These are phyloP conservation scores for Periglandula ipomoeae DNA, from an alignment of 2,329 filamentous ascomycete species.

Conservation along the genomic window DNA sequence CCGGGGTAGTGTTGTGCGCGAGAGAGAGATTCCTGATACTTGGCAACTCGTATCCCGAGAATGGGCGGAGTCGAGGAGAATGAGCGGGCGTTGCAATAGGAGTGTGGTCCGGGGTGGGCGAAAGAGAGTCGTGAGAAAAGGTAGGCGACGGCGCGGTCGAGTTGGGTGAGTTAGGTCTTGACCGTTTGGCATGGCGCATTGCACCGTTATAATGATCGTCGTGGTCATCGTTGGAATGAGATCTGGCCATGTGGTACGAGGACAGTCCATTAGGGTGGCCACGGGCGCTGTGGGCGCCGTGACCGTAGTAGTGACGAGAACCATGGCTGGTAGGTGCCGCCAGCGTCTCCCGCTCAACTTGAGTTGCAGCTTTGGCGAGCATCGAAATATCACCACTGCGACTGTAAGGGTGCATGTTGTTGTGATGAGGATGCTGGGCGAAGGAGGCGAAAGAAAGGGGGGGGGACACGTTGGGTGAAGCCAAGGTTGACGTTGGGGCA, in stretches of 20 bases:
- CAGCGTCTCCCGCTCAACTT: slow-evolving; percentile 51
- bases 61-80: slow-evolving; percentile 80
- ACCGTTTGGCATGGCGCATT: slow-evolving; percentile 72
- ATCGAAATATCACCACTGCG: slow-evolving; percentile 47
- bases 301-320: slow-evolving; percentile 42
- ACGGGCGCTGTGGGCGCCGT: slow-evolving; percentile 39
- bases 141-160: slow-evolving; percentile 94
- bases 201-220: slow-evolving; percentile 67
- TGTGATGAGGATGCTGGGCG: slow-evolving; percentile 40
- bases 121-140: slow-evolving; percentile 91
- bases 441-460: slow-evolving; percentile 79
- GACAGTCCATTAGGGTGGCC: slow-evolving; percentile 67
- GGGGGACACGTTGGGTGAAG: slow-evolving; percentile 92
- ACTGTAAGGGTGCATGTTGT: slow-evolving; percentile 38
- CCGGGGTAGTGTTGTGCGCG: slow-evolving; percentile 43
- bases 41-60: slow-evolving; percentile 70
- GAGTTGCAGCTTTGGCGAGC: slow-evolving; percentile 50
- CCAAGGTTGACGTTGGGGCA: slow-evolving; percentile 75
- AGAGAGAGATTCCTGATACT: slow-evolving; percentile 62
- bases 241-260: slow-evolving; percentile 89
- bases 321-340: slow-evolving; percentile 31
- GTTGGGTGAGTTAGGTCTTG: slow-evolving; percentile 85
- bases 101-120: slow-evolving; percentile 95
- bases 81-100: slow-evolving; percentile 94
- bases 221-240: slow-evolving; percentile 67